Conservation (phyloP, 2,329 filamentous ascomycete species). For the Acephala macrosclerotiorum region DNA sequence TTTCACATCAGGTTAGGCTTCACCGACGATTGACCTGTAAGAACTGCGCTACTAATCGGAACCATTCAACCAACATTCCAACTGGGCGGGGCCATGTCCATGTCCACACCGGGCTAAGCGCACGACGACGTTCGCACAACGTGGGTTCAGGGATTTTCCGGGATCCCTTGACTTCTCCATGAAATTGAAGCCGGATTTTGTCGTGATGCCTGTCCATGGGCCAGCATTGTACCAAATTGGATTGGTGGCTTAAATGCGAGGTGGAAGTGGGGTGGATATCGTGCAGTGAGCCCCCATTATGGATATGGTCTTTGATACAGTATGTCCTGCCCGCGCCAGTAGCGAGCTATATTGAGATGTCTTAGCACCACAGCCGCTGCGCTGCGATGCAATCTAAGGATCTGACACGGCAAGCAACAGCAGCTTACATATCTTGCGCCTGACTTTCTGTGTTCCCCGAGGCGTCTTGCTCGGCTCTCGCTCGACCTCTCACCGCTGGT, state of each 20-base stretch:
- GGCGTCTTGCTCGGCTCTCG: background rate
- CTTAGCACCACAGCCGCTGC: background rate
- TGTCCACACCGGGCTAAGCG: background rate
- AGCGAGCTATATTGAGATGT: background rate
- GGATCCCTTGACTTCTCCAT: constrained; percentile 14
- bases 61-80: background rate
- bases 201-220: constrained; percentile 3
- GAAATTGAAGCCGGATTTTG: background rate
- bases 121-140: constrained; percentile 4
- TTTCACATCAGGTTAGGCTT: background rate
- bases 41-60: constrained; percentile 1
- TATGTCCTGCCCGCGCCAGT: too few relatives aligned
- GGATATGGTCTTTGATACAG: background rate
- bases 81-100: background rate
- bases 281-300: background rate
- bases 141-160: background rate
- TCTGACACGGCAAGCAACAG: background rate
- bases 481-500: background rate
- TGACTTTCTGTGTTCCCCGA: background rate
- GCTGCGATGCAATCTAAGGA: background rate
- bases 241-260: background rate
- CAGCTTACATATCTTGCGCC: background rate
- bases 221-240: background rate
- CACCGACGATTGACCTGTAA: constrained; percentile 6
- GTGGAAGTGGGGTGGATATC: background rate